A percentile compares a stretch with the other conserved stretches of the same genome.
These are phyloP conservation scores for Quercus robur DNA, from an alignment of 306 rosid species.

Conservation along the genomic window DNA sequence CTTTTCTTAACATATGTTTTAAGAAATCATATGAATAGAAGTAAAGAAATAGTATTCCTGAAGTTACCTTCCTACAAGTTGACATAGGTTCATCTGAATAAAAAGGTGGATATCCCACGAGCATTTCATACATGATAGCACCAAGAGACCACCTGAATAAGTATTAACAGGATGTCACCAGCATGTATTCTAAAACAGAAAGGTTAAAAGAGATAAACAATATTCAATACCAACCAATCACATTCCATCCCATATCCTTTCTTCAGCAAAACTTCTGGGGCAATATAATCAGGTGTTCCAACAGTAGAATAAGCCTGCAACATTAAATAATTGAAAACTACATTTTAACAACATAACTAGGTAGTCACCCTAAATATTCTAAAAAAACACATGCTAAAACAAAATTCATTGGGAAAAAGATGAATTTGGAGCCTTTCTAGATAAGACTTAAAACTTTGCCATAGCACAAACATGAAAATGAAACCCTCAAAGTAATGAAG, in stretches of 20 bases:
- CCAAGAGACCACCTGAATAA: slow-evolving; percentile 94
- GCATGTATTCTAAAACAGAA: slow-evolving; percentile 17
- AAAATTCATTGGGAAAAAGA: not conserved
- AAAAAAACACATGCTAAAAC: not conserved
- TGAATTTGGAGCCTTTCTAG: slow-evolving; percentile 5
- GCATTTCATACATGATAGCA: slow-evolving; percentile 99
- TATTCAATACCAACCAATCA: slow-evolving; percentile 64
- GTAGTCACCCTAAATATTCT: slow-evolving; percentile 3
- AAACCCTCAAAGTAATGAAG: slow-evolving; percentile 3
- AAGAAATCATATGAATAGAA: not conserved
- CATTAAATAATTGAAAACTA: slow-evolving; percentile 18
- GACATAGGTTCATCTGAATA: slow-evolving; percentile 96
- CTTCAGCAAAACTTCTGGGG: slow-evolving; percentile 97
- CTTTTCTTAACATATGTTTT: not conserved
- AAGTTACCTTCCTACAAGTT: slow-evolving; percentile 94
- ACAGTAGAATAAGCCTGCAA: slow-evolving; percentile 96
- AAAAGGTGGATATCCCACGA: slow-evolving; percentile 97
- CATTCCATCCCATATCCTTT: slow-evolving; percentile 99
- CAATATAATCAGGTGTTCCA: slow-evolving; percentile 98
- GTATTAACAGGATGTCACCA: slow-evolving; percentile 31
- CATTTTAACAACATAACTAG: not conserved
- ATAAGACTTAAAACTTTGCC: slow-evolving; percentile 16
- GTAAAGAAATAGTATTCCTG: slow-evolving; percentile 12
- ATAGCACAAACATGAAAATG: not conserved
- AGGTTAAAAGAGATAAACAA: slow-evolving; percentile 2